These are phyloP conservation scores for Calophaca sinica DNA, from an alignment of 306 rosid genomes.

Conservation along the genomic window DNA sequence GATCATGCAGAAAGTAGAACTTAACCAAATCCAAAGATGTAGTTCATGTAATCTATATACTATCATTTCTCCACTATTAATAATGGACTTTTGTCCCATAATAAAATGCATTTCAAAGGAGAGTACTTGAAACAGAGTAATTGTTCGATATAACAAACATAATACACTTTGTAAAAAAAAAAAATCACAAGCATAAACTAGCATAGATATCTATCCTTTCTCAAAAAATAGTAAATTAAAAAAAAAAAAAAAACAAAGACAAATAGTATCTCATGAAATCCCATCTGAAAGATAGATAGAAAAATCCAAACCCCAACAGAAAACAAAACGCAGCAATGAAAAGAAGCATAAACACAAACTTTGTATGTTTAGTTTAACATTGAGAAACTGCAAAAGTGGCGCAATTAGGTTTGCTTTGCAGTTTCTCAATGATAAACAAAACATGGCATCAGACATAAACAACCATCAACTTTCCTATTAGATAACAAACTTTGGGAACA, in stretches of 20 bases:
- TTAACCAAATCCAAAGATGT: background rate
- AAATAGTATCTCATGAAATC: no score
- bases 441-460: background rate
- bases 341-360: no score
- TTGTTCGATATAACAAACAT: background rate
- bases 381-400: background rate
- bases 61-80: background rate
- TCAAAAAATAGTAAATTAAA: background rate
- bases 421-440: no score
- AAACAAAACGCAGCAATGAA: background rate
- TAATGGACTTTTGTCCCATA: background rate
- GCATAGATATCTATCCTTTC: background rate
- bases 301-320: constrained; percentile 6
- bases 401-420: no score
- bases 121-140: background rate
- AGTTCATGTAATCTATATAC: background rate
- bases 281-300: background rate
- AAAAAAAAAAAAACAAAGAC: no score
- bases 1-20: constrained; percentile 23
- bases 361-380: no score
- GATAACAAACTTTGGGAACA: constrained; percentile 29
- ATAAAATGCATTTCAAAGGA: background rate
- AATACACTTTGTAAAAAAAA: no score
- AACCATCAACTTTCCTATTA: constrained; percentile 14
- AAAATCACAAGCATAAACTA: no score